These are phyloP conservation scores for Oehlia diaphana DNA, from an alignment of 192 early-diverging fungal species.

Conservation along the genomic window DNA sequence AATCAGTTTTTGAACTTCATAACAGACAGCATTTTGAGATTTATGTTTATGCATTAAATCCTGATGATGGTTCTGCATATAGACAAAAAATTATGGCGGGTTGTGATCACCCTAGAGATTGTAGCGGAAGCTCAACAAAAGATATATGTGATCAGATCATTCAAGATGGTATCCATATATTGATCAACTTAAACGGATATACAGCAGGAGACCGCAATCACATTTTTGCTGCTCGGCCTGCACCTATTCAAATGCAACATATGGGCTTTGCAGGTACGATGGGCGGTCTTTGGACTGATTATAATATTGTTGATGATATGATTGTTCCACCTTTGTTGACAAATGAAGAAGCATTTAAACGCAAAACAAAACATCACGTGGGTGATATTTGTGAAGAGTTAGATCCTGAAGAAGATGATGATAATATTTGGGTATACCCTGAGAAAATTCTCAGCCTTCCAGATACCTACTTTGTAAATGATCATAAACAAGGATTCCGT, in stretches of 20 bases:
- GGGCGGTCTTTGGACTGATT: conserved; percentile 85
- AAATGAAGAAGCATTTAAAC: conserved; percentile 21
- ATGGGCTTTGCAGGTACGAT: conserved; percentile 96
- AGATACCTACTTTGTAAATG: conserved; percentile 91
- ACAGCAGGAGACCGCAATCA: conserved; percentile 96
- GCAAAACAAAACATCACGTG: background rate
- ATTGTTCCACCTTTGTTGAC: conserved; percentile 62
- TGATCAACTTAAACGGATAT: conserved; percentile 94
- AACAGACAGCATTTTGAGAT: conserved; percentile 70
- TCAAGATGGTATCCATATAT: conserved; percentile 80
- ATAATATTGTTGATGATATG: conserved; percentile 73
- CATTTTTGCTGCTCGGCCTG: conserved; percentile 88
- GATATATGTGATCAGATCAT: conserved; percentile 75
- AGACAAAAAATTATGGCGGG: conserved; percentile 79
- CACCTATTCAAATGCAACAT: conserved; percentile 84
- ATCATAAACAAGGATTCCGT: conserved; percentile 89
- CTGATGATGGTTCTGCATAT: conserved; percentile 75
- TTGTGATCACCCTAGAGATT: conserved; percentile 80
- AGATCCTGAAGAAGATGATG: conserved; percentile 52
- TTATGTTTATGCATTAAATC: conserved; percentile 83
- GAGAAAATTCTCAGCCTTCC: conserved; percentile 93
- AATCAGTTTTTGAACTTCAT: conserved; percentile 93
- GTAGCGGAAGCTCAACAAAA: conserved; percentile 67
- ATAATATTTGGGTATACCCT: conserved; percentile 74
- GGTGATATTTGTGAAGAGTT: conserved; percentile 33